Percentiles rank a stretch among this genome's conserved stretches.
Conservation (phyloP, 2,329 filamentous ascomycete species). For the Onygenales sp. region DNA sequence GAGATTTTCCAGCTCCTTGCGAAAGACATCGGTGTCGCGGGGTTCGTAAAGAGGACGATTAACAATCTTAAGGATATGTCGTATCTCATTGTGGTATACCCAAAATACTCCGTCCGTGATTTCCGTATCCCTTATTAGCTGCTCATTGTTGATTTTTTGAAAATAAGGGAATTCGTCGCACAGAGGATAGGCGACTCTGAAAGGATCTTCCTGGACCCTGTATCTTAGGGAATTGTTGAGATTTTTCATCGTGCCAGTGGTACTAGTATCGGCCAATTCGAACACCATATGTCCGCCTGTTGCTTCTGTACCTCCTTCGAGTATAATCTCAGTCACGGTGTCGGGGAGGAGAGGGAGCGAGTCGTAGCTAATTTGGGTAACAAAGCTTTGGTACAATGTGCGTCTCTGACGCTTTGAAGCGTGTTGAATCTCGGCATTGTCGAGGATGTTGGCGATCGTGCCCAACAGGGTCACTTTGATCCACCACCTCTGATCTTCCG, state of each 20-base stretch:
- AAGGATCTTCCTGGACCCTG: background rate
- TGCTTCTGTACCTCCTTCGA: slow-evolving; percentile 6
- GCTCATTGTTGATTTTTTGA: slow-evolving; percentile 6
- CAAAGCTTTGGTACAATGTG: slow-evolving; percentile 10
- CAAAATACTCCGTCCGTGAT: slow-evolving; percentile 3
- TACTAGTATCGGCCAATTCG: background rate
- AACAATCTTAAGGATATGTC: slow-evolving; percentile 6
- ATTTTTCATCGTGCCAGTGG: slow-evolving; percentile 1
- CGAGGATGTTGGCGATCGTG: too few relatives aligned
- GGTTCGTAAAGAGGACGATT: slow-evolving; percentile 12
- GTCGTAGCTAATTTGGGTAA: slow-evolving; percentile 11
- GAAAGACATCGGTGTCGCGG: slow-evolving; percentile 11
- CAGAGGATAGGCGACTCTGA: background rate
- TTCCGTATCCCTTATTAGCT: slow-evolving; percentile 9
- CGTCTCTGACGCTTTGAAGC: slow-evolving; percentile 10
- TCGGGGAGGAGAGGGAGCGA: slow-evolving; percentile 11
- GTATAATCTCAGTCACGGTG: slow-evolving; percentile 14
- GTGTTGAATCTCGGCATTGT: too few relatives aligned
- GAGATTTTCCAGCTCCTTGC: slow-evolving; percentile 14
- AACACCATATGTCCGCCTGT: background rate
- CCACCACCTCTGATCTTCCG: too few relatives aligned
- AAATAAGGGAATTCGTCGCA: slow-evolving; percentile 9
- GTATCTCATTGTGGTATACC: too few relatives aligned
- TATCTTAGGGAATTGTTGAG: background rate
- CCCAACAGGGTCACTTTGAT: too few relatives aligned